A percentile compares a stretch with the other conserved stretches of the same genome.
phyloP scores from a whole-genome alignment of 164 flowering plant genomes.

The Vitis amurensis region DNA sequence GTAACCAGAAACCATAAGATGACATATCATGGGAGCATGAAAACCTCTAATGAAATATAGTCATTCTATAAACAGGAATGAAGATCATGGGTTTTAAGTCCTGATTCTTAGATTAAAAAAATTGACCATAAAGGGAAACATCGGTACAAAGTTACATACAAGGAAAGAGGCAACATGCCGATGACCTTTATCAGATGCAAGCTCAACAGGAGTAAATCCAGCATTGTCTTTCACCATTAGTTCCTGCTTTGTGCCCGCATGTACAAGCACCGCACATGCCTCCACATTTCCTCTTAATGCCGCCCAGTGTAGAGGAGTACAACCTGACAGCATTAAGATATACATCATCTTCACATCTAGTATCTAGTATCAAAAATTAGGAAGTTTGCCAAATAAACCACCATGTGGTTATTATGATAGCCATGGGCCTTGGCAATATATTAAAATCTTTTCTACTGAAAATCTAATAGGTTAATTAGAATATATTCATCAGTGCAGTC shows the following conservation, averaged over 20 bases:
- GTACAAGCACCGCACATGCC: constrained; percentile 83
- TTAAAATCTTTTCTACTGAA: background rate
- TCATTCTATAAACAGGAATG: no score
- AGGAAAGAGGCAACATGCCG: constrained; percentile 78
- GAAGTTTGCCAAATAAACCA: background rate
- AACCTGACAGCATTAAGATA: constrained; percentile 47
- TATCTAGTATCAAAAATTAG: no score
- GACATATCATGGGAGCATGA: no score
- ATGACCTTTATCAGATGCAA: constrained; percentile 96
- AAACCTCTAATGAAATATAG: no score
- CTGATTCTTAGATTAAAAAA: background rate
- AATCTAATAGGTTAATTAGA: background rate
- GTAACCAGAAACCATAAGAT: no score
- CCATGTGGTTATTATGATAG: background rate
- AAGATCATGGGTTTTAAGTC: background rate
- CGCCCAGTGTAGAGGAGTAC: constrained; percentile 98
- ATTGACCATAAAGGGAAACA: background rate
- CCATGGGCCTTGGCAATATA: background rate
- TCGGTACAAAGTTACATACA: constrained; percentile 54
- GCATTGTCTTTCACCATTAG: constrained; percentile 77
- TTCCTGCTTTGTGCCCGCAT: constrained; percentile 79
- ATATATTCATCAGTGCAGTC: background rate
- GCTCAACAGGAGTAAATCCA: constrained; percentile 79
- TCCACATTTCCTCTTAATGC: constrained; percentile 81
- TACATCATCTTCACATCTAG: background rate